These are phyloP conservation scores for Uronychia binucleata DNA, from an alignment of 73 alveolate species.

Conservation along the genomic window DNA sequence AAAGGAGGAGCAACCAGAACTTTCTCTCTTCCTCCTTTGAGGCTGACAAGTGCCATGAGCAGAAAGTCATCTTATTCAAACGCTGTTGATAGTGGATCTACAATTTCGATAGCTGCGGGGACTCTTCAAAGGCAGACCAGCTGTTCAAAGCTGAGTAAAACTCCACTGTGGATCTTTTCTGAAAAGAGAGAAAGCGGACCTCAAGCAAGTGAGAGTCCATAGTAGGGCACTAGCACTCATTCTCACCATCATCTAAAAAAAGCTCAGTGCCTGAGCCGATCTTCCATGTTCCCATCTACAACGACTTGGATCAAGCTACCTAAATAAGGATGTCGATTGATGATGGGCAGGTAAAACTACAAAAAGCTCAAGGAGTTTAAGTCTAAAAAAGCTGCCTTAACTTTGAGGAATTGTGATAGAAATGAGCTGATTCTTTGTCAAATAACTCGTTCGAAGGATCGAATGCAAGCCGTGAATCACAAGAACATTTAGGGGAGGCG, in stretches of 20 bases:
- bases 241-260: neutral
- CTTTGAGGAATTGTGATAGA: too few relatives aligned
- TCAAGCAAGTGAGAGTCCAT: neutral
- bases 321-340: neutral
- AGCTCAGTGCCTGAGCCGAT: neutral
- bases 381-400: too few relatives aligned
- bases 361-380: neutral
- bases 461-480: too few relatives aligned
- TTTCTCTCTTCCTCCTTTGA: neutral
- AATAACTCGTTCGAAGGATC: too few relatives aligned
- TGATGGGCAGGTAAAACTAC: neutral
- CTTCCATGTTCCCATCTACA: neutral
- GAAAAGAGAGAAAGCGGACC: neutral
- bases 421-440: too few relatives aligned
- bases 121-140: neutral
- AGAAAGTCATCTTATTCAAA: neutral
- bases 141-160: neutral
- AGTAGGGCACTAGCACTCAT: neutral
- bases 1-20: neutral
- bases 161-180: neutral
- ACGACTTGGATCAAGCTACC: neutral
- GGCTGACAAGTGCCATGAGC: neutral
- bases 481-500: too few relatives aligned
- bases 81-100: neutral
- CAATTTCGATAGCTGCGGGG: neutral